Base-by-base conservation (phyloP, 108 stramenopile genomes). In the Skeletonema costatum region DNA sequence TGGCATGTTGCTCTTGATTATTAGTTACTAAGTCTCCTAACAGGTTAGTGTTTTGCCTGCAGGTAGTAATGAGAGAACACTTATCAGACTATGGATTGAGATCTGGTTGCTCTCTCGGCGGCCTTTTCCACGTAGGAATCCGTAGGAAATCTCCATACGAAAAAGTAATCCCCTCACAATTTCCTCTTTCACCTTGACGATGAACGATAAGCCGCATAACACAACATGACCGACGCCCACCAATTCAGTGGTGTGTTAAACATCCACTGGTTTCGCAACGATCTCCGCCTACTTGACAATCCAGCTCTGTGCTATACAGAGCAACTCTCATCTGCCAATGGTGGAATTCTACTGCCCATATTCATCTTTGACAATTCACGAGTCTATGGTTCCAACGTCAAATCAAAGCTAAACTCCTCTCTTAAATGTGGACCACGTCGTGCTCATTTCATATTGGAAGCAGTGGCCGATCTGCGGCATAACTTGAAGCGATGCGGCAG, bases 261-360 rank as follows among this genome's bases (percentile, higher is more conserved):
- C 64, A 59, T 85, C 60, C 81, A 90, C 67, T 87, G 87, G 89
- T 90, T 90, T 65, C 87, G 89, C 19, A 32, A 75, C 17, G 90
- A 91, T 68, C 41, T 91, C 46, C 82, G 90, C 2, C 63, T 91
- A 25, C 88, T 80, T 62, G 90, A 91, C 72, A 89, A 91, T 80
- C 88, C 90, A 11, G 84, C 86, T 9, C 59, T 91, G n/a, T 68
- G 63, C n/a, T 60, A 76, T 32, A 11, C 63, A 16, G 19, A 33
- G 9, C 33, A 65, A 30, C 32, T 70, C 17, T 19, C 36, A 14
- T 32, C 31, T 48, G 17, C 21, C 11, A 60, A 42, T 16, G 77
- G 46, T 10, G 64, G 51, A 12, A 61, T 84, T 51, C 17, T 64
- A 38, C 44, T 92, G 36, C 91, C 91, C n/a, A 69, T 92, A 60